Evolutionary conservation across 1,284 basidiomycete genomes (phyloP).

Genomic region (Ustilago crameri): DNA sequence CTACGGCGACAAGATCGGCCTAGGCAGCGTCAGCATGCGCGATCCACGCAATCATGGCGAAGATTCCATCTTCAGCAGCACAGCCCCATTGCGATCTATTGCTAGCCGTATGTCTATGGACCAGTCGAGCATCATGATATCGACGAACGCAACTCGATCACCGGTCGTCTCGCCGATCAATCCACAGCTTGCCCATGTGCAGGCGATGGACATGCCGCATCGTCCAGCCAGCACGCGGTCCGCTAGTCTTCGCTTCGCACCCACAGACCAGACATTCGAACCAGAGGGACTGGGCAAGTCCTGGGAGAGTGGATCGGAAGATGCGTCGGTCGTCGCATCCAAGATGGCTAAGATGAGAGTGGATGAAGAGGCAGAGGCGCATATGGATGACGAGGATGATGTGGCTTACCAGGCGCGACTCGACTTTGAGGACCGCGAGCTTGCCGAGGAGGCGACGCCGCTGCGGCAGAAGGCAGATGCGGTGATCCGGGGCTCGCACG

Average conservation of each 20-base stretch:
- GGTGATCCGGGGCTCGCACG: constrained; percentile 80
- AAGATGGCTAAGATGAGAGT: constrained; percentile 26
- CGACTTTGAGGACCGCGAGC: constrained; percentile 79
- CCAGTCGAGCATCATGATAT: constrained; percentile 40
- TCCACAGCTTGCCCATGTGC: constrained; percentile 28
- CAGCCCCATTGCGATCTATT: constrained; percentile 30
- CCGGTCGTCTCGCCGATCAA: constrained; percentile 28
- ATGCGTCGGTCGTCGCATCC: constrained; percentile 5
- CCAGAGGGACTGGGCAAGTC: constrained; percentile 27
- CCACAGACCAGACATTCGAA: constrained; percentile 34
- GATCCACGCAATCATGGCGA: constrained; percentile 35
- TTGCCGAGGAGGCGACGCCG: constrained; percentile 82
- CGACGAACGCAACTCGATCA: constrained; percentile 22
- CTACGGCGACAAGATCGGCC: constrained; percentile 70
- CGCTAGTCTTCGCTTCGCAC: constrained; percentile 53
- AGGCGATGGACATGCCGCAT: constrained; percentile 31
- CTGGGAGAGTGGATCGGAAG: constrained; percentile 33
- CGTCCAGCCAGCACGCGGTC: constrained; percentile 44
- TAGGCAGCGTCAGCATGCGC: constrained; percentile 53
- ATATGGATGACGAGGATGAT: constrained; percentile 29
- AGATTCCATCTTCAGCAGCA: constrained; percentile 29
- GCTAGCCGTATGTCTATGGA: constrained; percentile 42
- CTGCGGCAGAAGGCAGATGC: constrained; percentile 75
- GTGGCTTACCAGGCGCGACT: constrained; percentile 39
- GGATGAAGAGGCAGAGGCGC: not conserved